Evolutionary conservation across 768 basidiomycete species (phyloP), one percentile per base, ranked within the genome.

Genomic region (Hortiboletus flavorubellus): DNA sequence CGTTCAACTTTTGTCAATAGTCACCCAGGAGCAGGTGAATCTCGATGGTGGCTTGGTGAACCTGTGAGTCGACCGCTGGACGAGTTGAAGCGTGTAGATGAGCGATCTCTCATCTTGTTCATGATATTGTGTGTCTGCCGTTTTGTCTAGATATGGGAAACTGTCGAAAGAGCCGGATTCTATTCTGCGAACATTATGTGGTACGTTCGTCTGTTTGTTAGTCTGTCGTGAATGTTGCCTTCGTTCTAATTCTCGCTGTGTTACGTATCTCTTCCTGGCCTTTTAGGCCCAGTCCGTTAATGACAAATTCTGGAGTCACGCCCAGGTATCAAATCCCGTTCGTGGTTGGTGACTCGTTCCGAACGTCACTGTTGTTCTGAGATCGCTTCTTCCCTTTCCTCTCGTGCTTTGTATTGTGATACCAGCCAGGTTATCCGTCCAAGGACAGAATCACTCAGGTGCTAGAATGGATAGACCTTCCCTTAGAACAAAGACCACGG

Each of bases 131-230:
- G 14, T 49, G 5, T 43, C 21, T 46, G 37, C 8, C 26, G 30
- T 31, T 45, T 54, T 42, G 33, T 43, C 29, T 39, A 92, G 89
- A 87, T 93, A 78, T 95, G 93, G 93, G 91, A 91, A 66, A 93
- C 91, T 0, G 89, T 84, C 3, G 80, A 78, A 58, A 85, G 80
- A 55, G 83, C 86, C n/a, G 86, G 85, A 0, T 67, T 91, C 26
- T 75, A 79, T 42, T 87, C 89, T 11, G 91, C 90, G 1, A 92
- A 93, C 62, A 74, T 92, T 29, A 94, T 95, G 93, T 96, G 92
- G 91, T 91, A 54, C 45, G 84, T 76, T 23, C 40, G 8, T 46
- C 2, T 5, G 18, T 23, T 21, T 33, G 5, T 16, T 33, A 16
- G 31, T 6, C 33, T 31, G 15, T 26, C 29, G 15, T 23, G 21